Conservation (phyloP, 345 rosid species). For the Brassica incana region DNA sequence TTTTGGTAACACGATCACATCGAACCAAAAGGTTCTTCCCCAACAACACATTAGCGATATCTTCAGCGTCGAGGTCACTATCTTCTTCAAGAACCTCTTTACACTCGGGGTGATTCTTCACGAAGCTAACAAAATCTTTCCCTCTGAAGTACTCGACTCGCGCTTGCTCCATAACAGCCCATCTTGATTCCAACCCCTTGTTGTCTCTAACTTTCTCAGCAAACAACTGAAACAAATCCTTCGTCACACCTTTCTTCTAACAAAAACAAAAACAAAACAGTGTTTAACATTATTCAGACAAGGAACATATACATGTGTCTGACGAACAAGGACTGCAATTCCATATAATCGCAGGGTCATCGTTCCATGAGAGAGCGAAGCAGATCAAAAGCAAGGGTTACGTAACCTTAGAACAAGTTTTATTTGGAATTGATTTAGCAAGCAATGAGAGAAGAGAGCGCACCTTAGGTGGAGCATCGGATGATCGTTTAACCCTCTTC, state of each 20-base stretch:
- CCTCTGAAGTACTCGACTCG: conserved; percentile 97
- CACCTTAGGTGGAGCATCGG: conserved; percentile 83
- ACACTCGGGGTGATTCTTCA: conserved; percentile 76
- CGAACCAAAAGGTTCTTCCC: conserved; percentile 85
- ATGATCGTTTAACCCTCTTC: conserved; percentile 81
- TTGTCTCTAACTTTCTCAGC: conserved; percentile 98
- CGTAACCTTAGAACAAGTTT: too few species aligned
- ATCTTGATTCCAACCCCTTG: conserved; percentile 84
- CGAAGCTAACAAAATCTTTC: conserved; percentile 74
- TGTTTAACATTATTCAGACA: too few species aligned
- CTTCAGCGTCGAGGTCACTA: conserved; percentile 78
- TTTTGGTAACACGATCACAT: conserved; percentile 97
- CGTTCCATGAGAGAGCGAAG: too few species aligned
- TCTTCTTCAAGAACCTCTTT: conserved; percentile 77
- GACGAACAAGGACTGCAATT: too few species aligned
- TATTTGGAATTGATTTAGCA: too few species aligned
- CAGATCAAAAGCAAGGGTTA: too few species aligned
- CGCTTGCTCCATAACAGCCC: conserved; percentile 97
- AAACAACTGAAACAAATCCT: conserved; percentile 89
- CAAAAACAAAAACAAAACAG: not conserved
- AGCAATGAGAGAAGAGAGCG: conserved; percentile 17
- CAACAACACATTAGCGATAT: conserved; percentile 76
- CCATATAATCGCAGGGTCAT: too few species aligned
- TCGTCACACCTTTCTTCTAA: conserved; percentile 82
- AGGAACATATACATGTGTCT: too few species aligned